Evolutionary conservation across 768 basidiomycete genomes (phyloP).

Genomic region (Hebeloma cylindrosporum): DNA sequence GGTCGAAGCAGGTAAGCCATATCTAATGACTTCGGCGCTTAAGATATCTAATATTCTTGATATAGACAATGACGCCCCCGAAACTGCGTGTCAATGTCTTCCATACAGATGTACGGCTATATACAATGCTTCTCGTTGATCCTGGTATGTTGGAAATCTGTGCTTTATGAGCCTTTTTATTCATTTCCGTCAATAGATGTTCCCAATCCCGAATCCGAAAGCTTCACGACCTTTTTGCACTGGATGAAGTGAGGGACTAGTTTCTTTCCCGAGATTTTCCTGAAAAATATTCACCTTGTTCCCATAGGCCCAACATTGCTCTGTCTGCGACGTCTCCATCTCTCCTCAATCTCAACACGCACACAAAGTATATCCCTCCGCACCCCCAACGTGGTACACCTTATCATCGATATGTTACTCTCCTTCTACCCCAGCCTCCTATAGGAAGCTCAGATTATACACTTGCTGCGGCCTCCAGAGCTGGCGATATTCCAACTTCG

Average conservation of each 20-base stretch:
- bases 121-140: slow-evolving; percentile 89
- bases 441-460: slow-evolving; percentile 32
- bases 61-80: slow-evolving; percentile 65
- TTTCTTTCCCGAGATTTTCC: slow-evolving; percentile 1
- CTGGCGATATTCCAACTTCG: slow-evolving; percentile 33
- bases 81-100: slow-evolving; percentile 73
- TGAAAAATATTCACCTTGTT: slow-evolving; percentile 13
- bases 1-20: slow-evolving; percentile 63
- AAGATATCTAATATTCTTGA: slow-evolving; percentile 2
- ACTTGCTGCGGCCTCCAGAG: slow-evolving; percentile 34
- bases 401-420: slow-evolving; percentile 85
- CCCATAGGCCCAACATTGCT: slow-evolving; percentile 73
- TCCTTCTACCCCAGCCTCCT: slow-evolving; percentile 72
- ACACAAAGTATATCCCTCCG: slow-evolving; percentile 83
- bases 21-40: background rate
- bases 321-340: slow-evolving; percentile 57
- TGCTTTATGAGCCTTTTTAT: background rate
- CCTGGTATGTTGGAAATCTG: slow-evolving; percentile 50
- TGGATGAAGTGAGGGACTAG: slow-evolving; percentile 72
- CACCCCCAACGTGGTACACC: slow-evolving; percentile 88
- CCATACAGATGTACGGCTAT: slow-evolving; percentile 76
- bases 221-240: slow-evolving; percentile 77
- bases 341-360: slow-evolving; percentile 47
- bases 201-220: slow-evolving; percentile 65
- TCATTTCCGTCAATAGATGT: slow-evolving; percentile 53